Evolutionary conservation across 179 eudicot species (phyloP), one percentile per base, ranked within the genome.

Genomic region (Amaranthus tricolor): DNA sequence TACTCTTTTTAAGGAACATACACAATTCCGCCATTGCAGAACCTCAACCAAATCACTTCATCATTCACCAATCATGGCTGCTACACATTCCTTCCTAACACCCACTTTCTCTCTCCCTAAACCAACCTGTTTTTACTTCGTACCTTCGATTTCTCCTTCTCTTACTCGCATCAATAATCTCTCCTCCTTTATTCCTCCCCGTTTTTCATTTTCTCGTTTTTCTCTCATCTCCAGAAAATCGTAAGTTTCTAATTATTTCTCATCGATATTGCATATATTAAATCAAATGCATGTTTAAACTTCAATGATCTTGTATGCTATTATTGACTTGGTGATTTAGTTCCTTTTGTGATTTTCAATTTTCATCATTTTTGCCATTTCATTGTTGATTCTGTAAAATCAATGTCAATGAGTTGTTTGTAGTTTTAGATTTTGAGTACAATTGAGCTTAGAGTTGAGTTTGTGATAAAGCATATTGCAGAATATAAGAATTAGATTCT

Each of bases 81-180:
- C 79, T 14, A 56, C 72, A 4, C 66, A 78, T 59, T 66, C 74
- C 31, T 70, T 75, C 68, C 60, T 78, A 62, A 20, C 79, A 4
- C 72, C 68, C 6, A 66, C 82, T 40, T 64, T 73, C n/a, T 73
- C 70, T 72, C 80, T 72, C 21, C 80, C 68, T 10, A 75, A 72
- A 51, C 6, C 80, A 16, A 0, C 14, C 40, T 44, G 68, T 55
- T 44, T 31, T 40, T 52, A 79, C 4, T 62, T 40, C 17, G 17
- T 31, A 0, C 80, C 71, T 67, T 59, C 62, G 50, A 24, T 76
- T 51, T 50, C 63, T 65, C 75, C 40, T 62, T 21, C 62, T n/a
- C 20, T 53, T 2, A 13, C 43, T 19, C 10, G 19, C 62, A 74
- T 17, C 71, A 24, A 9, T 57, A 24, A 20, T 19, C 16, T 49